These are phyloP conservation scores for Mycena alexandri DNA, from an alignment of 768 basidiomycete species.

Conservation along the genomic window DNA sequence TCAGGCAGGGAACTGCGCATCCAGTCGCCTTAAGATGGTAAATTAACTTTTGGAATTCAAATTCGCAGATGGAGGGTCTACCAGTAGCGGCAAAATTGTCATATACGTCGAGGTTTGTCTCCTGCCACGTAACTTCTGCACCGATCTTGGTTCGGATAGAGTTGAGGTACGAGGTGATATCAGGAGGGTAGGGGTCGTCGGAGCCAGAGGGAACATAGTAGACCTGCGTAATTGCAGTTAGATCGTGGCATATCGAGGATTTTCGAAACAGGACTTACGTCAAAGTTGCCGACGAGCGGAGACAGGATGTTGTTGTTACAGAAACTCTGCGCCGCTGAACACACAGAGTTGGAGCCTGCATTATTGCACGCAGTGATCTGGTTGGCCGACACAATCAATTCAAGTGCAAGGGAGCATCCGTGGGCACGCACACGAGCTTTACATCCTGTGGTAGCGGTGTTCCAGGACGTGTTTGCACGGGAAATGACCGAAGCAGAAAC, in stretches of 20 bases:
- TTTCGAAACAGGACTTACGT: constrained; percentile 49
- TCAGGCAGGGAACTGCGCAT: constrained; percentile 52
- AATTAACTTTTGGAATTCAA: no score
- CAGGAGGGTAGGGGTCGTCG: constrained; percentile 66
- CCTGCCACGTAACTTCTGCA: constrained; percentile 58
- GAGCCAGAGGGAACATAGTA: constrained; percentile 63
- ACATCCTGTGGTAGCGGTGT: constrained; percentile 59
- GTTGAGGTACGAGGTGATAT: constrained; percentile 49
- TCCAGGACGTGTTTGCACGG: constrained; percentile 59
- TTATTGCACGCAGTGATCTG: constrained; percentile 68
- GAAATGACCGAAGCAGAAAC: constrained; percentile 58
- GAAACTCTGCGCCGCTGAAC: constrained; percentile 67
- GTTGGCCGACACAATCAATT: not conserved
- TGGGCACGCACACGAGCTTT: constrained; percentile 54
- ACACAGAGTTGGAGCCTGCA: constrained; percentile 60
- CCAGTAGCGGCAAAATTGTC: constrained; percentile 64
- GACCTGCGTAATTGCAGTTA: constrained; percentile 42
- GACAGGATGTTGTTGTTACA: constrained; percentile 70
- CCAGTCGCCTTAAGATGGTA: constrained; percentile 27
- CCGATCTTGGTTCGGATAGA: constrained; percentile 55
- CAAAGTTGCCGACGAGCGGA: constrained; percentile 66
- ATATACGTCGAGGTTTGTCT: constrained; percentile 58
- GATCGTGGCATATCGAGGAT: not conserved
- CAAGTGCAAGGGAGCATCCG: not conserved
- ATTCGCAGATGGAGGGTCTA: constrained; percentile 30